A percentile compares a stretch with the other conserved stretches of the same genome.
Evolutionary conservation across 768 basidiomycete genomes (phyloP).

Genomic region (Russula compacta): DNA sequence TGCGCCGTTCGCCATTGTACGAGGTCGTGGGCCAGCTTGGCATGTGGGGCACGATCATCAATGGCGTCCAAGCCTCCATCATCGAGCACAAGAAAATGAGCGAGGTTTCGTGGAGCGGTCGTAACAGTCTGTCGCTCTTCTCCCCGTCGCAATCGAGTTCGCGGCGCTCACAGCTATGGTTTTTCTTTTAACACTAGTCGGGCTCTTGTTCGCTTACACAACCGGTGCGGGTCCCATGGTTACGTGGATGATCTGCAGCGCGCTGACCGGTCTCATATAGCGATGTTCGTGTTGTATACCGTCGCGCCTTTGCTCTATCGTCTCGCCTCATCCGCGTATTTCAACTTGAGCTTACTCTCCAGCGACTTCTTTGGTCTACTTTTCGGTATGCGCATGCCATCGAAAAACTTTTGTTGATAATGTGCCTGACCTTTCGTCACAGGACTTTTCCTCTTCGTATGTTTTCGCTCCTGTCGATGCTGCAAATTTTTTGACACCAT

Average conservation of each 20-base stretch:
- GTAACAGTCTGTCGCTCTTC: constrained; percentile 43
- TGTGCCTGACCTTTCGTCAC: neutral
- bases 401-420: constrained; percentile 2
- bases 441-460: constrained; percentile 48
- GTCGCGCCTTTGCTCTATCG: constrained; percentile 81
- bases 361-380: constrained; percentile 84
- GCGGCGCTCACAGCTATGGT: constrained; percentile 1
- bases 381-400: constrained; percentile 37
- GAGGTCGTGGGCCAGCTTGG: constrained; percentile 85
- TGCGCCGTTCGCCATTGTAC: constrained; percentile 68
- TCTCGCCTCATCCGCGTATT: constrained; percentile 77
- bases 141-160: neutral
- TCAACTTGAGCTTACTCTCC: constrained; percentile 77
- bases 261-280: constrained; percentile 28
- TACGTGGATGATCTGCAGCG: neutral
- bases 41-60: constrained; percentile 76
- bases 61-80: constrained; percentile 65
- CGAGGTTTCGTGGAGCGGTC: constrained; percentile 61
- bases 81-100: constrained; percentile 65
- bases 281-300: constrained; percentile 81
- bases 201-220: constrained; percentile 45
- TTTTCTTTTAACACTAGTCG: constrained; percentile 29
- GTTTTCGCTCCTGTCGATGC: constrained; percentile 15
- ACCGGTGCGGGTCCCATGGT: constrained; percentile 24
- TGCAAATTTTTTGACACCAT: neutral